These are phyloP conservation scores for Globisporangium cystogenes DNA, from an alignment of 352 stramenopile species.

Conservation along the genomic window DNA sequence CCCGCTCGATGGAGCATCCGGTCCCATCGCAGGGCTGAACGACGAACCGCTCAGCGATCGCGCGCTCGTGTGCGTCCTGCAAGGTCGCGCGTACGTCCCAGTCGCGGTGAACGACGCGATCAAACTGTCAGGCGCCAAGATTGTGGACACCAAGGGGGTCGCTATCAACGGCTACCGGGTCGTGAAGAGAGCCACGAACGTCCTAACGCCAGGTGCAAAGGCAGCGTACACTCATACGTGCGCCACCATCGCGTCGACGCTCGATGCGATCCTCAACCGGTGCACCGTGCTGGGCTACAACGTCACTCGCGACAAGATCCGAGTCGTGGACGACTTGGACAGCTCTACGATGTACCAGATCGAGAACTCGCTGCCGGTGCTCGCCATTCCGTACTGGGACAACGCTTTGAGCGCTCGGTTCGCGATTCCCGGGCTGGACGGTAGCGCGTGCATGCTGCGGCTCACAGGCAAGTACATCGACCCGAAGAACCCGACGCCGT, in stretches of 20 bases:
- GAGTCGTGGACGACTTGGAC: slow-evolving; percentile 15
- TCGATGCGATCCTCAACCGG: slow-evolving; percentile 15
- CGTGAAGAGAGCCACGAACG: slow-evolving; percentile 1
- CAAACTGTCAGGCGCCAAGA: neutral
- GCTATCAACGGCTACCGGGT: slow-evolving; percentile 11
- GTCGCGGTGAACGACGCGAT: slow-evolving; percentile 29
- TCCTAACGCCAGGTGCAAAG: neutral
- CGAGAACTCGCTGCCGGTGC: slow-evolving; percentile 8
- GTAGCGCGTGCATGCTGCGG: slow-evolving; percentile 11
- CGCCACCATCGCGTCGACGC: slow-evolving; percentile 12
- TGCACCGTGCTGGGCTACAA: slow-evolving; percentile 21
- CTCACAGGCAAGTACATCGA: slow-evolving; percentile 7
- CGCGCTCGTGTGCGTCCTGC: slow-evolving; percentile 30
- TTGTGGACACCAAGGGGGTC: slow-evolving; percentile 7
- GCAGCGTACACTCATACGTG: slow-evolving; percentile 6
- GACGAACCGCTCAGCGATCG: slow-evolving; percentile 47
- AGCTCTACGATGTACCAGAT: slow-evolving; percentile 2
- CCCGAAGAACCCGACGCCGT: neutral
- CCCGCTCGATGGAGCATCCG: slow-evolving; percentile 1
- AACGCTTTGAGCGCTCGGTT: slow-evolving; percentile 2
- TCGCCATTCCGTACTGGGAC: slow-evolving; percentile 15
- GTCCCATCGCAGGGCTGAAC: slow-evolving; percentile 1
- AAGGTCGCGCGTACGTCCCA: slow-evolving; percentile 33
- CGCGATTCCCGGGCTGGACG: slow-evolving; percentile 8
- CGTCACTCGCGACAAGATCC: slow-evolving; percentile 19